Conservation (phyloP, 495 filamentous ascomycete genomes). For the Penicillium arizonense region DNA sequence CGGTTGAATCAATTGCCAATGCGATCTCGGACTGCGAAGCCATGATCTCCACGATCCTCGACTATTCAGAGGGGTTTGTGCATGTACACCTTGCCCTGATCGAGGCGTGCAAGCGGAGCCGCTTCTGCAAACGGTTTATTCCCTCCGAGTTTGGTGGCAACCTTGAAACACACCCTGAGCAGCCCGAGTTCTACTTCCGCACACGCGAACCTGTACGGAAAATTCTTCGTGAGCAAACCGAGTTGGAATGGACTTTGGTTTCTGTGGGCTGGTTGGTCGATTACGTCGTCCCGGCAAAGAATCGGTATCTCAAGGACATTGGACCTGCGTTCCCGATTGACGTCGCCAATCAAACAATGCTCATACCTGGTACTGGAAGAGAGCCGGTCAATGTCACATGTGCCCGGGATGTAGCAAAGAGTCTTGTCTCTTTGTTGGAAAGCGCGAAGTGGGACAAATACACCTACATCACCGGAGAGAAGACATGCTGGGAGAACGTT, state of each 20-base stretch:
- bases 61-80: background rate
- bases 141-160: slow-evolving; percentile 26
- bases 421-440: background rate
- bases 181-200: slow-evolving; percentile 15
- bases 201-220: slow-evolving; percentile 18
- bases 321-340: background rate
- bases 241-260: slow-evolving; percentile 21
- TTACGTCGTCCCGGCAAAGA: slow-evolving; percentile 20
- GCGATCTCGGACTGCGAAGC: background rate
- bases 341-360: background rate
- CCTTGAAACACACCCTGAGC: slow-evolving; percentile 13
- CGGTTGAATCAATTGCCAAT: background rate
- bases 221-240: background rate
- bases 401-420: background rate
- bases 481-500: background rate
- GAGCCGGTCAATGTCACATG: background rate
- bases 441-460: background rate
- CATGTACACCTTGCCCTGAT: slow-evolving; percentile 9
- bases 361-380: background rate
- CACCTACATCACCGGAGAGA: background rate
- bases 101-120: slow-evolving; percentile 9
- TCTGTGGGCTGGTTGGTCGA: slow-evolving; percentile 26
- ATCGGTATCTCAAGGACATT: background rate
- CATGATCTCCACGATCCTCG: background rate
- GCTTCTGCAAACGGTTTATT: slow-evolving; percentile 25